Conservation (phyloP, 768 basidiomycete genomes). For the Lentinula detonsa region DNA sequence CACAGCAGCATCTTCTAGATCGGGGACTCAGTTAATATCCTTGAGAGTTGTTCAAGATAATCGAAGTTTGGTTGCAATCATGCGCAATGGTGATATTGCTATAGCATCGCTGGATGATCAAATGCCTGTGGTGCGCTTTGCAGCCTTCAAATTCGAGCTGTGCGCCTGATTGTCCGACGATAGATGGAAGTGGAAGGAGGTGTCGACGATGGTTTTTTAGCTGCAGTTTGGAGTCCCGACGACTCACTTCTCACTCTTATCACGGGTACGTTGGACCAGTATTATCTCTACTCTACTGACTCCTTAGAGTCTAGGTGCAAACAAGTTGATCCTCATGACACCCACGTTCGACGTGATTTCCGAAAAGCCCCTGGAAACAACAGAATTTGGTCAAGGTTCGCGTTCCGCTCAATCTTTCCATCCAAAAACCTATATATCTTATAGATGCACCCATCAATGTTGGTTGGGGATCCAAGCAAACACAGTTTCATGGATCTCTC, state of each 20-base stretch:
- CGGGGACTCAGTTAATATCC: slow-evolving; percentile 45
- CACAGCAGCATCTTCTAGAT: slow-evolving; percentile 22
- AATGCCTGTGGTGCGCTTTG: slow-evolving; percentile 32
- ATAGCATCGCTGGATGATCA: slow-evolving; percentile 53
- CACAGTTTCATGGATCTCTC: slow-evolving; percentile 94
- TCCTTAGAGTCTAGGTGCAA: slow-evolving; percentile 9
- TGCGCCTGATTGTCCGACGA: background rate
- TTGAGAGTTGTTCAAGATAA: slow-evolving; percentile 70
- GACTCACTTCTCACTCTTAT: slow-evolving; percentile 78
- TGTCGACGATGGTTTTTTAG: slow-evolving; percentile 77
- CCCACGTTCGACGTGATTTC: slow-evolving; percentile 83
- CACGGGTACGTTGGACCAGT: slow-evolving; percentile 49
- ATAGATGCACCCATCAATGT: slow-evolving; percentile 88
- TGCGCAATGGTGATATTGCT: slow-evolving; percentile 79
- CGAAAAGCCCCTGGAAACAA: slow-evolving; percentile 64
- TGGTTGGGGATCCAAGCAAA: slow-evolving; percentile 96
- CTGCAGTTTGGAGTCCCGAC: slow-evolving; percentile 90
- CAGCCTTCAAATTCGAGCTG: background rate
- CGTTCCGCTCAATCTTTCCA: slow-evolving; percentile 9
- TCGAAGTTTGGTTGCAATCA: slow-evolving; percentile 59
- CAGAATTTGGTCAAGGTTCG: slow-evolving; percentile 83
- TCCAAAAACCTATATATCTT: background rate
- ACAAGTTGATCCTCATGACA: slow-evolving; percentile 85
- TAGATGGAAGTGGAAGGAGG: slow-evolving; percentile 82
- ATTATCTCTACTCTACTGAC: background rate